Conservation (phyloP, 495 filamentous ascomycete species). For the Podospora pseudopauciseta region DNA sequence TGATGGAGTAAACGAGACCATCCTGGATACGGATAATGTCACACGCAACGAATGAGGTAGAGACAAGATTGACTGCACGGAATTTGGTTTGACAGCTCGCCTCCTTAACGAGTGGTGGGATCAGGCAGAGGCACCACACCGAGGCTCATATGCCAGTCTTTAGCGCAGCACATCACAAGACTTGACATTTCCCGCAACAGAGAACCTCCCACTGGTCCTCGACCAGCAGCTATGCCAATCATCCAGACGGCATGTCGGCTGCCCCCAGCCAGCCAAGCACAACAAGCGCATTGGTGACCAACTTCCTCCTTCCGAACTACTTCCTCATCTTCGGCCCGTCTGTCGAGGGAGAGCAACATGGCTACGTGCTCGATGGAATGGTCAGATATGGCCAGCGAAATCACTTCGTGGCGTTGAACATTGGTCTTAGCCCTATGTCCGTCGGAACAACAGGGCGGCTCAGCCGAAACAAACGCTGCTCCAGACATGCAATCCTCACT, state of each 20-base stretch:
- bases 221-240: not conserved
- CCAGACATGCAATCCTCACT: not conserved
- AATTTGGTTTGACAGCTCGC: not conserved
- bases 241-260: not conserved
- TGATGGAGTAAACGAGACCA: not conserved
- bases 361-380: not conserved
- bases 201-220: too few relatives aligned
- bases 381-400: not conserved
- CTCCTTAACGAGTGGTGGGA: not conserved
- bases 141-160: not conserved
- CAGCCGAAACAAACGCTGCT: slow-evolving; percentile 5
- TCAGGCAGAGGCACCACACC: not conserved
- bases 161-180: not conserved
- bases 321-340: not conserved
- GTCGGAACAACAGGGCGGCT: slow-evolving; percentile 8
- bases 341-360: not conserved
- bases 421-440: not conserved
- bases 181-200: not conserved
- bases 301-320: not conserved
- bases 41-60: not conserved
- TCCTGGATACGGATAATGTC: not conserved
- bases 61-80: not conserved
- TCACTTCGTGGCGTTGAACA: not conserved
- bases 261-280: not conserved
- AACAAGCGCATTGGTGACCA: not conserved